phyloP scores from a whole-genome alignment of 306 rosid genomes.

The Nissolia schottii region DNA sequence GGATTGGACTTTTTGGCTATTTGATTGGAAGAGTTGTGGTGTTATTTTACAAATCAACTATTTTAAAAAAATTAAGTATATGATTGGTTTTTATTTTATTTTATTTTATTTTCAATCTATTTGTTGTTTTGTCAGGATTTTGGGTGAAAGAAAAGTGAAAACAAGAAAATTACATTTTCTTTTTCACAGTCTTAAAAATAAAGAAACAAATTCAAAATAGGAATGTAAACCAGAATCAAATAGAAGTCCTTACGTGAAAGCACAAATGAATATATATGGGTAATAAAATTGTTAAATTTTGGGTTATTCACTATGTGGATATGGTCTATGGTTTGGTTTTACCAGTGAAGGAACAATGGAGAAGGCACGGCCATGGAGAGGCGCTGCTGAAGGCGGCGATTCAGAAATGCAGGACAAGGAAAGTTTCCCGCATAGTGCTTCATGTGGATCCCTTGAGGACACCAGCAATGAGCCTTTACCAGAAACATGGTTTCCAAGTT shows the following conservation, averaged over 20 bases:
- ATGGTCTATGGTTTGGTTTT: conserved; percentile 3
- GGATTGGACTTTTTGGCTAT: no score
- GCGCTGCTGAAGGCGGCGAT: conserved; percentile 71
- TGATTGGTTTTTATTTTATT: no score
- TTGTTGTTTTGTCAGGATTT: no score
- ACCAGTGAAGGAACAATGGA: conserved; percentile 69
- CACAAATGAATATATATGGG: neutral
- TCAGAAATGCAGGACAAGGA: conserved; percentile 64
- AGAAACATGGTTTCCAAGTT: conserved; percentile 73
- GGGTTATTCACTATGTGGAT: conserved; percentile 8
- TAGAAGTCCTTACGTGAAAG: no score
- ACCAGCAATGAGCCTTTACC: conserved; percentile 70
- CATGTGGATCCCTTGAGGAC: conserved; percentile 78
- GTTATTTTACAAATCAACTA: neutral
- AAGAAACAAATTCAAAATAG: no score
- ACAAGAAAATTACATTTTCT: no score
- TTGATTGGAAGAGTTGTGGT: neutral
- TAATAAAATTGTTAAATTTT: neutral
- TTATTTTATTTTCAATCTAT: no score
- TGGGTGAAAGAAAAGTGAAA: no score
- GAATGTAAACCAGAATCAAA: no score
- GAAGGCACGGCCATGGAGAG: conserved; percentile 83
- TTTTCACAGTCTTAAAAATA: no score
- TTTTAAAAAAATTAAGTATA: no score
- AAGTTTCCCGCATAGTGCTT: conserved; percentile 63